phyloP scores from a whole-genome alignment of 495 filamentous ascomycete species.

The Podospora pseudocomata region DNA sequence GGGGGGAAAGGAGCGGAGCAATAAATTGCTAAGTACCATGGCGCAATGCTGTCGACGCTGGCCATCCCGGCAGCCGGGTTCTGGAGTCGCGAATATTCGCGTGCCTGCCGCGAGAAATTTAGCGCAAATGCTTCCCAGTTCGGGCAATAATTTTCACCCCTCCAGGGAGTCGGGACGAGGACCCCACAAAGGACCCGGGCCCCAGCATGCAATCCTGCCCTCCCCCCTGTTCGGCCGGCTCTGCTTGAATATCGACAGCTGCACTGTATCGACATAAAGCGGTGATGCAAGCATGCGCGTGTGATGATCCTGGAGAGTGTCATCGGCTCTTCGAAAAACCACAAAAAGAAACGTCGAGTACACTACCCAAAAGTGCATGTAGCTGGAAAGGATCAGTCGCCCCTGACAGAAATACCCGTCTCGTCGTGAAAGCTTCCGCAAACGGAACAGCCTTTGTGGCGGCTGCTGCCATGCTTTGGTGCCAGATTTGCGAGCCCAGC shows the following conservation, averaged over 20 bases:
- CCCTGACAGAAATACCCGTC: constrained; percentile 1
- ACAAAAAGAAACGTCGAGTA: background rate
- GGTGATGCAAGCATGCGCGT: constrained; percentile 5
- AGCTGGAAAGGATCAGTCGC: background rate
- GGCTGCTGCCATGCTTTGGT: background rate
- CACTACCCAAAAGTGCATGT: too few species aligned
- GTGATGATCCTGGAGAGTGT: constrained; percentile 1
- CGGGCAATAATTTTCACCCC: background rate
- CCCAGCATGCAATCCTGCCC: too few species aligned
- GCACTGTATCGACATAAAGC: background rate
- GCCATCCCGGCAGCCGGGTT: constrained; percentile 15
- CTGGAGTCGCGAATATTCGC: too few species aligned
- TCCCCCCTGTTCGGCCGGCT: background rate
- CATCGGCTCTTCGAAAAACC: background rate
- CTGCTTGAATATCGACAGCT: background rate
- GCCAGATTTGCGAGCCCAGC: constrained; percentile 6
- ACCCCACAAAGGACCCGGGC: background rate
- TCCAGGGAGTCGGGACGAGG: background rate
- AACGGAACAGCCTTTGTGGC: constrained; percentile 4
- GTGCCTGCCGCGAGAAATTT: background rate
- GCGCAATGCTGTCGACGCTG: constrained; percentile 6
- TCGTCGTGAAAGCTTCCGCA: constrained; percentile 1
- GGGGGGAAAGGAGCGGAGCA: background rate
- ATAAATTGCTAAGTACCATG: constrained; percentile 1
- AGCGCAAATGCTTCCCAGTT: background rate